Conservation (phyloP, 2,329 filamentous ascomycete genomes). For the Fusarium tuaranense region DNA sequence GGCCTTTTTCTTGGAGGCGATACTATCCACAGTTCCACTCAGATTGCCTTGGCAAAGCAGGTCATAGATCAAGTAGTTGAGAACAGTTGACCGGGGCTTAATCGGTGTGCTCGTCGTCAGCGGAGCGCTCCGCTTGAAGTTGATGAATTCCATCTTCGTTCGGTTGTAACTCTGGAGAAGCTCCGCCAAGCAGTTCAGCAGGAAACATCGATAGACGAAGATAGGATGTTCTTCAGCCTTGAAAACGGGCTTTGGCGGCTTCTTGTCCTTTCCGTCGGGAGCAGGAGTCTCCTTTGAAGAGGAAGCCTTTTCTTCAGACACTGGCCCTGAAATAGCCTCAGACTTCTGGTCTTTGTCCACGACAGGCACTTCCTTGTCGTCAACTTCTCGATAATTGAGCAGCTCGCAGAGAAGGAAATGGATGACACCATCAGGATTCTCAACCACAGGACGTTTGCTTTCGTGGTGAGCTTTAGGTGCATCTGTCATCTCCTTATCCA, state of each 20-base stretch:
- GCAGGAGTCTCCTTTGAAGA: constrained; percentile 47
- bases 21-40: constrained; percentile 78
- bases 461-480: constrained; percentile 73
- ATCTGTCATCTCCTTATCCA: constrained; percentile 72
- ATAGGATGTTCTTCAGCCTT: constrained; percentile 95
- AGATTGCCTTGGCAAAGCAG: constrained; percentile 73
- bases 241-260: constrained; percentile 78
- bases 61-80: constrained; percentile 92
- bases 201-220: constrained; percentile 95
- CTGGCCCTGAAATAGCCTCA: constrained; percentile 48
- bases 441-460: constrained; percentile 84
- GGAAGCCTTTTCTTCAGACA: constrained; percentile 38
- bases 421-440: constrained; percentile 94
- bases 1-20: constrained; percentile 83
- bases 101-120: constrained; percentile 87
- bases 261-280: constrained; percentile 68
- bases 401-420: constrained; percentile 95
- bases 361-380: constrained; percentile 77
- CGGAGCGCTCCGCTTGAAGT: constrained; percentile 93
- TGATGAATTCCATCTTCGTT: constrained; percentile 98
- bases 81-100: constrained; percentile 89
- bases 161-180: constrained; percentile 92
- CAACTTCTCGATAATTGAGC: constrained; percentile 90
- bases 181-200: constrained; percentile 92
- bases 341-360: constrained; percentile 57